Base-by-base conservation (phyloP, 208 protist species). In the Acanthamoeba quina region DNA sequence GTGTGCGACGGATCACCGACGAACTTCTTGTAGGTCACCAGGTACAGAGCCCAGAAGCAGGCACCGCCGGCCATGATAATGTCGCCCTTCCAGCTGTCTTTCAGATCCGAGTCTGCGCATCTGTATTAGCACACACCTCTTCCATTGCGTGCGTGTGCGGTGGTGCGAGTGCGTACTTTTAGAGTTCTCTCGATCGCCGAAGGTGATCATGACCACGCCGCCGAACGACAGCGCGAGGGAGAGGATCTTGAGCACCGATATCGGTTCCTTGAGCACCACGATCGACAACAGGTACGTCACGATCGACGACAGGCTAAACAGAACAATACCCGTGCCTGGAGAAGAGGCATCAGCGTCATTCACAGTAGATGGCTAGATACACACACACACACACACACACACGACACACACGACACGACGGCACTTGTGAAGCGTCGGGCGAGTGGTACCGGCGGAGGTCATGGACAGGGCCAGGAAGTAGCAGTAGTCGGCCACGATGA, bases 11-110 rank as follows among this genome's bases (percentile, higher is more conserved):
- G 70, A 47, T 80, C 70, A 13, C 70, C 70, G 15, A 80, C 70
- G 24, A 80, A 80, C 70, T 80, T 80, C 70, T 80, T 80, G 34
- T 80, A 80, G 70, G 29, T 80, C 70, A 80, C 70, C 13, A 80
- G 41, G 70, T 80, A 80, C 17, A 80, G 17, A 13, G 70, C 70
- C 70, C 70, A 80, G 70, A 80, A 80, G 29, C 70, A 80, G 24
- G 70, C 70, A 26, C 31, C 70, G 5, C 70, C 70, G 5, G 70
- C 70, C 70, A 80, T 80, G 70, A 80, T 52, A 17, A 80, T n/a
- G 70, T 80, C 70, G 19, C 70, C 70, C 41, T 80, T 80, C 70
- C 70, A 80, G 70, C 70, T 80, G 26, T 80, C 70, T 37, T 80
- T 80, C 70, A 80, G 24, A 7, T 80, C 21, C 19, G 56, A 60